phyloP scores from a whole-genome alignment of 192 early-diverging fungal species.

The Coemansia sp. region DNA sequence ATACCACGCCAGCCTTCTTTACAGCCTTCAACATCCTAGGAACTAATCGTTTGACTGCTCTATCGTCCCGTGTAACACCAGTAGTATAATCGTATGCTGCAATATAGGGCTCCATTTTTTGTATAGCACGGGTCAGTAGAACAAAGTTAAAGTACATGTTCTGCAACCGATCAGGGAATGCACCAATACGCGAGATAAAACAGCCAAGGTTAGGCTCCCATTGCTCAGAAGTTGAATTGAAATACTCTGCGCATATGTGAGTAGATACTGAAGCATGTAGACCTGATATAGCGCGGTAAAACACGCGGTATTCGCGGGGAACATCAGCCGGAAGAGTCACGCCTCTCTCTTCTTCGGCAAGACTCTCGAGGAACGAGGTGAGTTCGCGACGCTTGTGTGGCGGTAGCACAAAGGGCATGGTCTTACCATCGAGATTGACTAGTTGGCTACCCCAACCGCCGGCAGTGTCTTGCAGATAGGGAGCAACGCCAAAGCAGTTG shows the following conservation, averaged over 20 bases:
- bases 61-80: constrained; percentile 59
- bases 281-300: constrained; percentile 58
- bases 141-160: constrained; percentile 96
- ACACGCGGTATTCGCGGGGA: constrained; percentile 43
- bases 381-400: constrained; percentile 54
- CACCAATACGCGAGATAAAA: constrained; percentile 83
- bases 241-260: constrained; percentile 94
- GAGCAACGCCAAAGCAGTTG: constrained; percentile 87
- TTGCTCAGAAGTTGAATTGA: constrained; percentile 80
- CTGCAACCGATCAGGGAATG: constrained; percentile 86
- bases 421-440: constrained; percentile 42
- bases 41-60: constrained; percentile 41
- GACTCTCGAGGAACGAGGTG: constrained; percentile 50
- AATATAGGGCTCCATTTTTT: constrained; percentile 79
- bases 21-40: constrained; percentile 35
- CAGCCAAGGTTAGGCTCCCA: constrained; percentile 94
- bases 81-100: constrained; percentile 74
- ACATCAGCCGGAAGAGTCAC: constrained; percentile 51
- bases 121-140: constrained; percentile 78
- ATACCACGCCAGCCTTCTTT: constrained; percentile 60
- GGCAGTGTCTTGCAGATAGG: constrained; percentile 58
- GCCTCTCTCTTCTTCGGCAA: constrained; percentile 55
- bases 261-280: constrained; percentile 96
- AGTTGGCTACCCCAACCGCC: constrained; percentile 55
- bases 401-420: constrained; percentile 54